Evolutionary conservation across 2,329 filamentous ascomycete genomes (phyloP).

Genomic region (Shiraia sp.): DNA sequence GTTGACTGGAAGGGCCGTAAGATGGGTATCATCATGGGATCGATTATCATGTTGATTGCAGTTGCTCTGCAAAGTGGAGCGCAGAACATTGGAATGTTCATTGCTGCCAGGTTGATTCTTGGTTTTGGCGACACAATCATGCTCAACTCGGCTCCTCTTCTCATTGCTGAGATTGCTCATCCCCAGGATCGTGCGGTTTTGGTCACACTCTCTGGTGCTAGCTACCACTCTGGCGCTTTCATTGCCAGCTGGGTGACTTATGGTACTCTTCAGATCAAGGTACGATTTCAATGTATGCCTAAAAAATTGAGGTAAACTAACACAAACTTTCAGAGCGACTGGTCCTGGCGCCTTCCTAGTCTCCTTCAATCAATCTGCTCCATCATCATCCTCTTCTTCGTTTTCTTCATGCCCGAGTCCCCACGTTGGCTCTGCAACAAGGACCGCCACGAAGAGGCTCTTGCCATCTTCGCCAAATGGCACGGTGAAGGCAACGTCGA

Average conservation of each 20-base stretch:
- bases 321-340: conserved; percentile 45
- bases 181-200: conserved; percentile 32
- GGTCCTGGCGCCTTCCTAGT: conserved; percentile 55
- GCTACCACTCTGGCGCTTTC: conserved; percentile 47
- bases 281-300: not conserved
- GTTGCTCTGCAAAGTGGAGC: conserved; percentile 28
- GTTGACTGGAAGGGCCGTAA: conserved; percentile 29
- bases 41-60: conserved; percentile 31
- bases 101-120: conserved; percentile 30
- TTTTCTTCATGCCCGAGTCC: conserved; percentile 56
- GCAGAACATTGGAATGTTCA: conserved; percentile 33
- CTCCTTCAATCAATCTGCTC: conserved; percentile 55
- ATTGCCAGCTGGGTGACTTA: conserved; percentile 32
- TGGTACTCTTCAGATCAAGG: conserved; percentile 12
- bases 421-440: conserved; percentile 63
- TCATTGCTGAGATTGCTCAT: conserved; percentile 53
- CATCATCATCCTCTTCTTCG: conserved; percentile 45
- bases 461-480: conserved; percentile 58
- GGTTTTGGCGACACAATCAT: conserved; percentile 33
- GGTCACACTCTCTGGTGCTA: conserved; percentile 31
- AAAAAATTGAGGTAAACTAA: not conserved
- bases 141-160: conserved; percentile 26
- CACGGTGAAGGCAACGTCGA: conserved; percentile 51
- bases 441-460: conserved; percentile 58
- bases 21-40: conserved; percentile 31